Evolutionary conservation across 306 rosid genomes (phyloP).

Genomic region (Fragaria ananassa): DNA sequence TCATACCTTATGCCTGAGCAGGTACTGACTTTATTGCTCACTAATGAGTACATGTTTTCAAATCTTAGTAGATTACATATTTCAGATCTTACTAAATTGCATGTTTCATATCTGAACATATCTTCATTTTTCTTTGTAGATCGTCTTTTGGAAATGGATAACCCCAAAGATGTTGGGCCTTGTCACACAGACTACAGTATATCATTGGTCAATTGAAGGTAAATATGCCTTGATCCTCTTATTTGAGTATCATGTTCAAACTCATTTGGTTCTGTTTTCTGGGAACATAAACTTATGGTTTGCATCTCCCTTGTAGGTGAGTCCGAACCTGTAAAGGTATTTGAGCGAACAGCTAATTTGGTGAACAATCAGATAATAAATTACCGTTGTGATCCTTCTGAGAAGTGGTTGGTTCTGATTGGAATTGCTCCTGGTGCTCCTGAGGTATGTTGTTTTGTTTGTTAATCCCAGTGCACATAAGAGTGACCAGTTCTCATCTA

Average conservation of each 20-base stretch:
- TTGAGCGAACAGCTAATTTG: slow-evolving; percentile 91
- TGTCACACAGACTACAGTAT: slow-evolving; percentile 86
- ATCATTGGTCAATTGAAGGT: slow-evolving; percentile 99
- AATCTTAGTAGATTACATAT: not conserved
- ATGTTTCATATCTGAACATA: slow-evolving; percentile 6
- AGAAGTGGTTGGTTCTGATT: slow-evolving; percentile 98
- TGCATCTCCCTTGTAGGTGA: slow-evolving; percentile 58
- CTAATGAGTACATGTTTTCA: not conserved
- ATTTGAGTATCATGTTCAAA: slow-evolving; percentile 16
- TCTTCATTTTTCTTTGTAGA: slow-evolving; percentile 43
- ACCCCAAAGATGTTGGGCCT: slow-evolving; percentile 86
- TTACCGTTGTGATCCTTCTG: slow-evolving; percentile 95
- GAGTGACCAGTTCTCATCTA: not conserved
- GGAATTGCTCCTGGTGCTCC: slow-evolving; percentile 99
- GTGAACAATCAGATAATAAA: slow-evolving; percentile 93
- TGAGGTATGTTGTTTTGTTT: slow-evolving; percentile 58
- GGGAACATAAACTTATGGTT: slow-evolving; percentile 6
- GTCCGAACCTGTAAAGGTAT: slow-evolving; percentile 91
- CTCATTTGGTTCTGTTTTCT: slow-evolving; percentile 11
- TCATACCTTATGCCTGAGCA: slow-evolving; percentile 97
- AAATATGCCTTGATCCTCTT: slow-evolving; percentile 23
- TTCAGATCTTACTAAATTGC: not conserved
- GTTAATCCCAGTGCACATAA: not conserved
- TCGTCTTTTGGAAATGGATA: slow-evolving; percentile 99
- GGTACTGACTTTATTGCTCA: slow-evolving; percentile 41